Evolutionary conservation across 805 yeast genomes (phyloP).

Genomic region (Nakazawaea ambrosiae): DNA sequence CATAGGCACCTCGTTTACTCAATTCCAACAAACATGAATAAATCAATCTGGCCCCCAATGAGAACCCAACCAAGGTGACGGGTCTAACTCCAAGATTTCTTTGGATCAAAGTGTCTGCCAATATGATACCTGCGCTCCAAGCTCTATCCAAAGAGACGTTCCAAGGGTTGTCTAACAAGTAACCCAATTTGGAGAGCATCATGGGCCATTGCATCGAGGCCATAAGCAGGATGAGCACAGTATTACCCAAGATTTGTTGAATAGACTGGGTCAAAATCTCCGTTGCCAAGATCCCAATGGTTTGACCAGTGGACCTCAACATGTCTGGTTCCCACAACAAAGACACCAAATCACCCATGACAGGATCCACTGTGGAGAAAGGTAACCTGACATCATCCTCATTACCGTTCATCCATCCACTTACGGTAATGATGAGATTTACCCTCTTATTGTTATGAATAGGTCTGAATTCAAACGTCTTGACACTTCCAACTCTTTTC

Average conservation of each 20-base stretch:
- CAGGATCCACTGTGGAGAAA: conserved; percentile 93
- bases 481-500: conserved; percentile 82
- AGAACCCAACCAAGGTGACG: conserved; percentile 85
- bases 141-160: conserved; percentile 95
- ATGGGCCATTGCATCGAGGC: conserved; percentile 89
- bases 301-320: conserved; percentile 93
- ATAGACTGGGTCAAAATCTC: conserved; percentile 90
- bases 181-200: conserved; percentile 83
- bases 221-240: conserved; percentile 84
- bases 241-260: conserved; percentile 92
- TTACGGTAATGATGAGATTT: conserved; percentile 78
- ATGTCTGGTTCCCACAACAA: conserved; percentile 97
- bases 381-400: conserved; percentile 95
- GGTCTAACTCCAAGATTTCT: conserved; percentile 92
- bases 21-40: conserved; percentile 84
- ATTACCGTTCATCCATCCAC: conserved; percentile 97
- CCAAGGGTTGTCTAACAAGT: conserved; percentile 95
- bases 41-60: conserved; percentile 87
- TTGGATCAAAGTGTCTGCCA: conserved; percentile 85
- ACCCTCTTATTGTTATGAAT: conserved; percentile 86
- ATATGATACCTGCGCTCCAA: conserved; percentile 87
- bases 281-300: conserved; percentile 86
- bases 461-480: conserved; percentile 91
- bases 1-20: conserved; percentile 79
- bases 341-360: conserved; percentile 93